These are phyloP conservation scores for Cryptosporidium ubiquitum DNA, from an alignment of 169 alveolate genomes.

Conservation along the genomic window DNA sequence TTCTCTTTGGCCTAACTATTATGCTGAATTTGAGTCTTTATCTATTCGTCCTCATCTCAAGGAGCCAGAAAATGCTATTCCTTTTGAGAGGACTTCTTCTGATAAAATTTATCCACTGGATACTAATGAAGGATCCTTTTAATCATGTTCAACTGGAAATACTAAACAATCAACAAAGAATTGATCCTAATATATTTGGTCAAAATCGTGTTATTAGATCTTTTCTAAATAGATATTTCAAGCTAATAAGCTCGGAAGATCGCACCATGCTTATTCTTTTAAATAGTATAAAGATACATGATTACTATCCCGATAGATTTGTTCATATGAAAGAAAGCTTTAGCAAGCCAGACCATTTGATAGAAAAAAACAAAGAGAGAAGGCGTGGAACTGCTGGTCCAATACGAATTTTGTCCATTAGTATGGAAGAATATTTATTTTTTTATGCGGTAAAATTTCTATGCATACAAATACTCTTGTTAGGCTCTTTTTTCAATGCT, in stretches of 20 bases:
- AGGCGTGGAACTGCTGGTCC: not conserved
- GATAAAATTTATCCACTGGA: not conserved
- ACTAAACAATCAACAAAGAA: constrained; percentile 18
- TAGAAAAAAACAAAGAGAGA: constrained; percentile 9
- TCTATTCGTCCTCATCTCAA: not conserved
- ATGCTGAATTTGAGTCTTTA: not conserved
- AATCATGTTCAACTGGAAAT: constrained; percentile 49
- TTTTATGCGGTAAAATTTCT: constrained; percentile 12
- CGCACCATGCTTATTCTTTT: constrained; percentile 17
- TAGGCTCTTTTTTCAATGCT: constrained; percentile 14
- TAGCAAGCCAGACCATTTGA: not conserved
- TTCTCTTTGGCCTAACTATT: not conserved
- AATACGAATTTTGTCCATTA: constrained; percentile 35
- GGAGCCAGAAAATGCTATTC: not conserved
- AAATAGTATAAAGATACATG: constrained; percentile 6
- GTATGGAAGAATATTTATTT: constrained; percentile 57
- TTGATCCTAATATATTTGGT: not conserved
- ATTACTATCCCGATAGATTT: constrained; percentile 63
- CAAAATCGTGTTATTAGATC: not conserved
- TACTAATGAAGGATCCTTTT: constrained; percentile 37
- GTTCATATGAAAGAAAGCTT: constrained; percentile 4
- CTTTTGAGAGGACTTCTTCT: constrained; percentile 16
- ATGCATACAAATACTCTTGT: not conserved
- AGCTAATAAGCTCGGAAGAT: constrained; percentile 22
- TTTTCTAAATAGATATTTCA: constrained; percentile 8